A percentile compares a stretch with the other conserved stretches of the same genome.
Conservation (phyloP, 345 rosid species). For the Citrus australasica region DNA sequence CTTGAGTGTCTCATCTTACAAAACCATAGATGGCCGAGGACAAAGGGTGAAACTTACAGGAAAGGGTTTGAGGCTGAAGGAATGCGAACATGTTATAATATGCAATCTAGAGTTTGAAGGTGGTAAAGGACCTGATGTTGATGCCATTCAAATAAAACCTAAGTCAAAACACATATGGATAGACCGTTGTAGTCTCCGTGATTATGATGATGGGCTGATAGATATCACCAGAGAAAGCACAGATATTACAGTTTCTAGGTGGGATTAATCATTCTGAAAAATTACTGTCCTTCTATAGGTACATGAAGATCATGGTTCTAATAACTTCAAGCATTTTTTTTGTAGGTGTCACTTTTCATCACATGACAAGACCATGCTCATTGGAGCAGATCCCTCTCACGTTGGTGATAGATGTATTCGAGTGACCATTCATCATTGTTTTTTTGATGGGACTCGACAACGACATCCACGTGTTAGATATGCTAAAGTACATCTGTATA, state of each 20-base stretch:
- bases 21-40: slow-evolving; percentile 94
- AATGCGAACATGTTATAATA: slow-evolving; percentile 77
- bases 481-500: slow-evolving; percentile 80
- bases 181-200: slow-evolving; percentile 84
- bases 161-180: slow-evolving; percentile 86
- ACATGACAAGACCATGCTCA: slow-evolving; percentile 86
- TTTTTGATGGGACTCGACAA: slow-evolving; percentile 84
- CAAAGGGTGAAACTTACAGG: slow-evolving; percentile 79
- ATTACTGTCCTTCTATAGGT: neutral
- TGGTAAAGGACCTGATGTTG: slow-evolving; percentile 82
- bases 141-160: slow-evolving; percentile 94
- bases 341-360: slow-evolving; percentile 78
- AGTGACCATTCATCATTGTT: slow-evolving; percentile 95
- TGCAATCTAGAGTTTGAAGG: slow-evolving; percentile 91
- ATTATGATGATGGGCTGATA: slow-evolving; percentile 86
- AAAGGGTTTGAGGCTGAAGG: slow-evolving; percentile 86
- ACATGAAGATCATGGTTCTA: slow-evolving; percentile 2
- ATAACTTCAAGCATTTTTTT: slow-evolving; percentile 2
- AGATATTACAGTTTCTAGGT: slow-evolving; percentile 89
- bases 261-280: neutral
- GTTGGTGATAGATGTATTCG: slow-evolving; percentile 73
- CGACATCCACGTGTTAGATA: slow-evolving; percentile 94
- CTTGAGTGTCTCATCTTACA: slow-evolving; percentile 74
- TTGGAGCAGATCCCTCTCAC: slow-evolving; percentile 84
- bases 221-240: slow-evolving; percentile 96